These are phyloP conservation scores for Cyclanthera cordifolia DNA, from an alignment of 306 rosid species.

Conservation along the genomic window DNA sequence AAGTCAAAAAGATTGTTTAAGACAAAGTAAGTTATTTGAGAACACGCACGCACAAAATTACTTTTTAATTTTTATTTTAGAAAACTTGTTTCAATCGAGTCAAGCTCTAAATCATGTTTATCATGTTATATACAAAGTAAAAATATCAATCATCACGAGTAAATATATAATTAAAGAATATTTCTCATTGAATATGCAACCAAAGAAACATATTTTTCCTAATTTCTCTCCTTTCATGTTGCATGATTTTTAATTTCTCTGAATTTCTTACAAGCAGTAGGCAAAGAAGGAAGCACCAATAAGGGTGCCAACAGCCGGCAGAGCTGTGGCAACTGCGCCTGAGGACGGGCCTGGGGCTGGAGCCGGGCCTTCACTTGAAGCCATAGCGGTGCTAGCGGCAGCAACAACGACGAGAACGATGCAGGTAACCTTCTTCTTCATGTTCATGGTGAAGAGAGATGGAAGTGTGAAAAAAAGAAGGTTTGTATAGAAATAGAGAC, in stretches of 20 bases:
- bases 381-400: slow-evolving; percentile 25
- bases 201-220: background rate
- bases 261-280: slow-evolving; percentile 19
- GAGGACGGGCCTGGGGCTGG: slow-evolving; percentile 22
- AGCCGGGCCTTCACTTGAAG: slow-evolving; percentile 22
- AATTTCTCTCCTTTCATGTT: background rate
- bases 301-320: slow-evolving; percentile 29
- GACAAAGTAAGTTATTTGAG: too few species aligned
- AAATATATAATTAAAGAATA: background rate
- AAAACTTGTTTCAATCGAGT: too few species aligned
- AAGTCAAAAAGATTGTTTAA: too few species aligned
- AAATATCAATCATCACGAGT: background rate
- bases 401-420: slow-evolving; percentile 27
- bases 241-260: background rate
- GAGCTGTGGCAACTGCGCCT: slow-evolving; percentile 12
- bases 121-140: background rate
- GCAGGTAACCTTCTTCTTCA: slow-evolving; percentile 19
- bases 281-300: slow-evolving; percentile 39
- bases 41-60: too few species aligned
- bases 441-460: background rate
- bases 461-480: background rate
- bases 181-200: background rate
- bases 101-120: too few species aligned
- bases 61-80: too few species aligned
- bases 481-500: background rate